phyloP scores from a whole-genome alignment of 306 rosid species.

The Vicia faba region DNA sequence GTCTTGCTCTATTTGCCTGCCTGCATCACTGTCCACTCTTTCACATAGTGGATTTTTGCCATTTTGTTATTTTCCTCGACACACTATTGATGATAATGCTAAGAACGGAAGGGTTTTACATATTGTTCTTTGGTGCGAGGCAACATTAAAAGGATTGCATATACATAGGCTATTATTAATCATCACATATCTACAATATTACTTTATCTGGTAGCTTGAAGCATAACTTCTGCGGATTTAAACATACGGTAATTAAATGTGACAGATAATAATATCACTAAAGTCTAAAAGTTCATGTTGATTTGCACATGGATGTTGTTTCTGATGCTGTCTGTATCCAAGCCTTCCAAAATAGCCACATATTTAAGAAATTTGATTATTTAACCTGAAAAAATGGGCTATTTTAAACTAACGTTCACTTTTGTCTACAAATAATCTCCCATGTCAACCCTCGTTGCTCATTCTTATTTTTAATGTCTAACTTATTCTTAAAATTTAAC shows the following conservation, averaged over 20 bases:
- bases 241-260: slow-evolving; percentile 11
- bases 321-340: slow-evolving; percentile 7
- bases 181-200: not conserved
- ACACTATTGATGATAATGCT: not conserved
- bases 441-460: not conserved
- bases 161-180: not conserved
- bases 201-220: slow-evolving; percentile 15
- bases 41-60: not conserved
- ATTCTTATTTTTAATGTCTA: not conserved
- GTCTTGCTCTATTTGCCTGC: not conserved
- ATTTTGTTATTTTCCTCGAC: not conserved
- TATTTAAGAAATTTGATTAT: slow-evolving; percentile 16
- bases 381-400: slow-evolving; percentile 7
- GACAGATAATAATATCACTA: not conserved
- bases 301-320: not conserved
- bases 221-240: slow-evolving; percentile 8
- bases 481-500: not conserved
- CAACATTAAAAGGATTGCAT: not conserved
- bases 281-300: slow-evolving; percentile 8
- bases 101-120: slow-evolving; percentile 21
- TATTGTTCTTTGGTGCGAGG: slow-evolving; percentile 1
- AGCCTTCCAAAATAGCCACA: not conserved
- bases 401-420: not conserved
- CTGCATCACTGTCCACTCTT: not conserved
- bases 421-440: slow-evolving; percentile 8